A percentile compares a stretch with the other conserved stretches of the same genome.
phyloP scores from a whole-genome alignment of 345 rosid species.

The Arabis alpina region DNA sequence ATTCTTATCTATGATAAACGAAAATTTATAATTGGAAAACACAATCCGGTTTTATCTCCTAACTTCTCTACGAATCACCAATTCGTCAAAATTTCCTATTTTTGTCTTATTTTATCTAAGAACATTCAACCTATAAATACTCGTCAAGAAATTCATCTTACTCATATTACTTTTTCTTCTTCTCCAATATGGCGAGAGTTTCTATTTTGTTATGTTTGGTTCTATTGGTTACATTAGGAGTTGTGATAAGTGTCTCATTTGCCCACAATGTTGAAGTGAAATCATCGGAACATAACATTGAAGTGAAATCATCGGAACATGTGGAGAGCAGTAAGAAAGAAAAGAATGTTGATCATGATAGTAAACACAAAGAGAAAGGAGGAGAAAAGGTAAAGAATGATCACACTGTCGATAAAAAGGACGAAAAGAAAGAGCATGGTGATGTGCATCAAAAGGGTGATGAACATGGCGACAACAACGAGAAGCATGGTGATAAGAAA shows the following conservation, averaged over 20 bases:
- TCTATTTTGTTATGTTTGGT: conserved; percentile 35
- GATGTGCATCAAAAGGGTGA: conserved; percentile 5
- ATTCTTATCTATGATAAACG: neutral
- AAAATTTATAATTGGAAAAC: neutral
- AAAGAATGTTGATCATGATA: conserved; percentile 8
- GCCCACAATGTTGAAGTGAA: conserved; percentile 27
- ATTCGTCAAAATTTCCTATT: conserved; percentile 26
- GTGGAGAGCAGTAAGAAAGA: conserved; percentile 15
- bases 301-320: conserved; percentile 24
- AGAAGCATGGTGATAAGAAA: conserved; percentile 17
- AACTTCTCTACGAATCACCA: conserved; percentile 36
- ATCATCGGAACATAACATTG: conserved; percentile 9
- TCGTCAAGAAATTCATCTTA: conserved; percentile 17
- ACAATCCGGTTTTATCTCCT: conserved; percentile 38
- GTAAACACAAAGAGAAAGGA: conserved; percentile 25
- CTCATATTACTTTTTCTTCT: conserved; percentile 3
- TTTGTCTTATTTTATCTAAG: conserved; percentile 31
- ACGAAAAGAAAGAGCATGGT: conserved; percentile 21
- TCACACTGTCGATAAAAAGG: conserved; percentile 10
- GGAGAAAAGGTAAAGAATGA: conserved; percentile 6
- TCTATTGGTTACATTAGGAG: conserved; percentile 40
- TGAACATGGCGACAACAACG: neutral
- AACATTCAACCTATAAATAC: conserved; percentile 33
- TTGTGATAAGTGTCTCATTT: conserved; percentile 34
- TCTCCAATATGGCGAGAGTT: conserved; percentile 39